Conservation (phyloP, 1,284 basidiomycete genomes). For the Sphagnurus paluster region DNA sequence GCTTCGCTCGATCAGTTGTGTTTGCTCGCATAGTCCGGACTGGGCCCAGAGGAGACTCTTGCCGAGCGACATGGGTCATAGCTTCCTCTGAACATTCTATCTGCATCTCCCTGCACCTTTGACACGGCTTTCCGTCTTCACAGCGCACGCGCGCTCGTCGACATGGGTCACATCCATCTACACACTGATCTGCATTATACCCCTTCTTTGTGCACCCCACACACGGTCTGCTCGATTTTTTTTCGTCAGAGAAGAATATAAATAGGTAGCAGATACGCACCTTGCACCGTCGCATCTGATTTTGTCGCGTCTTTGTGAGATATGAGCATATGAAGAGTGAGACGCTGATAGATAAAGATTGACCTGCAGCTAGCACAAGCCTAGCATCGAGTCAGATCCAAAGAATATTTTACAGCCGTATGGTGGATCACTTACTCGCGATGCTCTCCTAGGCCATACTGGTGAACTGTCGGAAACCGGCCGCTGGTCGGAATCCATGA, state of each 20-base stretch:
- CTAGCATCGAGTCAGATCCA: conserved; percentile 27
- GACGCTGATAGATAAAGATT: conserved; percentile 7
- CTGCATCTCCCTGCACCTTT: conserved; percentile 44
- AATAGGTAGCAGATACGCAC: conserved; percentile 30
- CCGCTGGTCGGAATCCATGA: conserved; percentile 37
- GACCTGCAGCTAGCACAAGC: conserved; percentile 62
- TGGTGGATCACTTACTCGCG: conserved; percentile 37
- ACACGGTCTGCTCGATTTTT: conserved; percentile 43
- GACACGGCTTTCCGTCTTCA: conserved; percentile 51
- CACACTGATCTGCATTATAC: conserved; percentile 47
- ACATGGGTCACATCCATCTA: conserved; percentile 53
- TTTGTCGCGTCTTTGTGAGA: conserved; percentile 50
- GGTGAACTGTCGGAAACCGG: conserved; percentile 49
- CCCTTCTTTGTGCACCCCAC: conserved; percentile 54
- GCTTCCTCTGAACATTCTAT: conserved; percentile 39
- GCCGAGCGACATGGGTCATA: conserved; percentile 23
- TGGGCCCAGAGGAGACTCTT: conserved; percentile 23
- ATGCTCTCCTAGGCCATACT: conserved; percentile 42
- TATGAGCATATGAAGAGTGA: conserved; percentile 6
- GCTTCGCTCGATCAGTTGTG: conserved; percentile 47
- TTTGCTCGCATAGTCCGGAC: conserved; percentile 29
- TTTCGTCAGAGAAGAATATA: background rate
- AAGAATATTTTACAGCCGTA: conserved; percentile 2
- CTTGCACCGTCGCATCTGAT: conserved; percentile 55
- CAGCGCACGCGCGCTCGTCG: conserved; percentile 55